phyloP scores from a whole-genome alignment of 768 basidiomycete species.

The Lactarius vividus region DNA sequence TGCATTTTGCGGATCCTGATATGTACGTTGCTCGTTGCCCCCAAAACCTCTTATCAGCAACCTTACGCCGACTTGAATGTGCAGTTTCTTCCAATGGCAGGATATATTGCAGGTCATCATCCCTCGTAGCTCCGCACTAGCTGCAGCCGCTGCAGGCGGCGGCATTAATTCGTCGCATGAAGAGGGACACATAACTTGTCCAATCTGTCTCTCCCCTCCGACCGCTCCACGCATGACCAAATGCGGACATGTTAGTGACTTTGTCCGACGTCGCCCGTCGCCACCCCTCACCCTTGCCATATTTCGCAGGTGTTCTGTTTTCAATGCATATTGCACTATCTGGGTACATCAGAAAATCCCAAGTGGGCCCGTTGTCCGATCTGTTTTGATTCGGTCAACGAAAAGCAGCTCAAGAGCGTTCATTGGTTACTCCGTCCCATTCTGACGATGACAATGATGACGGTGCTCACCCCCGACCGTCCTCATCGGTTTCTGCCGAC shows the following conservation, averaged over 20 bases:
- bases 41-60: slow-evolving; percentile 22
- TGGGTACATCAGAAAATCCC: slow-evolving; percentile 72
- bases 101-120: slow-evolving; percentile 95
- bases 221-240: slow-evolving; percentile 92
- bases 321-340: slow-evolving; percentile 89
- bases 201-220: slow-evolving; percentile 92
- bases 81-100: slow-evolving; percentile 91
- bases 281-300: slow-evolving; percentile 22
- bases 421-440: slow-evolving; percentile 69
- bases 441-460: slow-evolving; percentile 38
- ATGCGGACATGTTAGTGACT: slow-evolving; percentile 86
- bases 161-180: slow-evolving; percentile 43
- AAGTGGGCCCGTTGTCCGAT: slow-evolving; percentile 96
- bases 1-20: slow-evolving; percentile 96
- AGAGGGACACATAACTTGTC: slow-evolving; percentile 75
- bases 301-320: slow-evolving; percentile 80
- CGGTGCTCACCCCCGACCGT: slow-evolving; percentile 35
- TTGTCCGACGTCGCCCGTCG: slow-evolving; percentile 12
- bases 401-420: slow-evolving; percentile 87
- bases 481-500: slow-evolving; percentile 44
- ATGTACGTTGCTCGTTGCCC: slow-evolving; percentile 62
- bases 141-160: slow-evolving; percentile 51
- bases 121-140: slow-evolving; percentile 74
- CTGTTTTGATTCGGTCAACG: slow-evolving; percentile 91
- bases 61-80: slow-evolving; percentile 10